Evolutionary conservation across 2,329 filamentous ascomycete genomes (phyloP).

Genomic region (Paraphaeosphaeria minitans): DNA sequence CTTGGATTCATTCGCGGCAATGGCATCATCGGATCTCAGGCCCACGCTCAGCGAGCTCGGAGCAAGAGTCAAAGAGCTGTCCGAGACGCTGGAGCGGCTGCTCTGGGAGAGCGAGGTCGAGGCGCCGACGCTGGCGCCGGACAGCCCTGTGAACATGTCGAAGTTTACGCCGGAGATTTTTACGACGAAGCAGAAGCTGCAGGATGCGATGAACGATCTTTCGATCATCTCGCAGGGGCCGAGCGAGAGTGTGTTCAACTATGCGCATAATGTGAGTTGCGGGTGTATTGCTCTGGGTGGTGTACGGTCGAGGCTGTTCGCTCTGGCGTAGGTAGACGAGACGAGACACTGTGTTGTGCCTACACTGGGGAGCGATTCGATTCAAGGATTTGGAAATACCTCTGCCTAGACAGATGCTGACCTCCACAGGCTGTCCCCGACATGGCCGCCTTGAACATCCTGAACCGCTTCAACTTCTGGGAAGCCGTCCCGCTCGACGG

Average conservation of each 20-base stretch:
- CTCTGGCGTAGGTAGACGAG: background rate
- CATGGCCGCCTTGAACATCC: constrained; percentile 51
- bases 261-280: constrained; percentile 32
- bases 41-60: constrained; percentile 52
- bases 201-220: constrained; percentile 55
- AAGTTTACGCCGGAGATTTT: constrained; percentile 53
- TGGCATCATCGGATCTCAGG: constrained; percentile 8
- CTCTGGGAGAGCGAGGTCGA: constrained; percentile 52
- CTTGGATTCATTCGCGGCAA: background rate
- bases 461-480: constrained; percentile 62
- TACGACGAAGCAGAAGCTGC: constrained; percentile 51
- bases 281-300: background rate
- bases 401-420: background rate
- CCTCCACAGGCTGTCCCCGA: constrained; percentile 51
- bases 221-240: constrained; percentile 55
- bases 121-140: constrained; percentile 50
- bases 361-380: background rate
- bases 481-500: constrained; percentile 56
- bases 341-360: background rate
- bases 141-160: constrained; percentile 51
- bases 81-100: constrained; percentile 49
- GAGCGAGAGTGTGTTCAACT: constrained; percentile 56
- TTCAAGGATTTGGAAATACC: background rate
- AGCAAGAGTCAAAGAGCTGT: constrained; percentile 53
- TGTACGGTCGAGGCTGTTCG: background rate